Percentiles rank a stretch among this genome's conserved stretches.
These are phyloP conservation scores for Begonia loranthoides DNA, from an alignment of 306 rosid species.

Conservation along the genomic window DNA sequence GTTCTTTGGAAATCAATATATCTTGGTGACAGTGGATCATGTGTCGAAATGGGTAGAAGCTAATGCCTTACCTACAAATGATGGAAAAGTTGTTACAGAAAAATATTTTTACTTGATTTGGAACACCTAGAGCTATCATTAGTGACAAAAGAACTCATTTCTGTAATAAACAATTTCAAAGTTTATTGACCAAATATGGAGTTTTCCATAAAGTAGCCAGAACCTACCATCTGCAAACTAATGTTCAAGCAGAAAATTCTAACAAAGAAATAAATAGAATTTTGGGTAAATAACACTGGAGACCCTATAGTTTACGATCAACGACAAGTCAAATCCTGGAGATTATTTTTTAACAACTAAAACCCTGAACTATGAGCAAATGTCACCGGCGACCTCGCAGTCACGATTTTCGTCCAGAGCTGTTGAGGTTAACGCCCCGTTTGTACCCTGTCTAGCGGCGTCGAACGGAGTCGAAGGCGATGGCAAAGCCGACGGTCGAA, in stretches of 20 bases:
- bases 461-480: too few species aligned
- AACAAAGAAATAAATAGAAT: not conserved
- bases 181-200: not conserved
- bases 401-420: too few species aligned
- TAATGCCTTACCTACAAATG: not conserved
- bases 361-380: too few species aligned
- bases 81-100: not conserved
- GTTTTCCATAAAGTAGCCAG: not conserved
- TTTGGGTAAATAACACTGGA: not conserved
- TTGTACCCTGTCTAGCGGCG: too few species aligned
- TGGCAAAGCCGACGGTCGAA: too few species aligned
- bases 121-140: too few species aligned
- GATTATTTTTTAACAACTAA: too few species aligned
- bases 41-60: conserved; percentile 1
- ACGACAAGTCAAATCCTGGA: too few species aligned
- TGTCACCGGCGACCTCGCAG: too few species aligned
- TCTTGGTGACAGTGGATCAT: not conserved
- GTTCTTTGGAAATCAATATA: not conserved
- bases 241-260: not conserved
- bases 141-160: conserved; percentile 1
- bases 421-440: too few species aligned
- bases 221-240: not conserved
- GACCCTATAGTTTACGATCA: too few species aligned
- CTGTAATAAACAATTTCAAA: not conserved
- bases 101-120: not conserved